These are phyloP conservation scores for Candida khao-thaluensis DNA, from an alignment of 805 yeast species.

Conservation along the genomic window DNA sequence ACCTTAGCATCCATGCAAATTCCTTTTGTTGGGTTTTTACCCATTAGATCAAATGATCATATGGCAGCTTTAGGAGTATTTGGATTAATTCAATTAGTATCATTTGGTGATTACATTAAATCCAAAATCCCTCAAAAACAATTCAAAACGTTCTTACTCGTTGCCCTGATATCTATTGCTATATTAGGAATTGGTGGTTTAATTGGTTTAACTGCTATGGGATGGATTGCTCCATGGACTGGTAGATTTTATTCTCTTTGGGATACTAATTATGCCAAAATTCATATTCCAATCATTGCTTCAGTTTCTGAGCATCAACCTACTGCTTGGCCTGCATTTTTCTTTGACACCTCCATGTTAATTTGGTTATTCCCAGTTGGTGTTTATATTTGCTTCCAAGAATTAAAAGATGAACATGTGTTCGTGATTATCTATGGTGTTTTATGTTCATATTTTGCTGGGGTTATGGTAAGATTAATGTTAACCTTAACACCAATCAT, in stretches of 20 bases:
- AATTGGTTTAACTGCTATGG: conserved; percentile 79
- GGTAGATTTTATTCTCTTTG: conserved; percentile 98
- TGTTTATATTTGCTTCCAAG: conserved; percentile 85
- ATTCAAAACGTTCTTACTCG: conserved; percentile 66
- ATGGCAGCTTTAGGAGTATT: conserved; percentile 98
- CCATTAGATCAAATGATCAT: conserved; percentile 95
- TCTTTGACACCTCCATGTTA: conserved; percentile 87
- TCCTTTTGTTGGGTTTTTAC: conserved; percentile 97
- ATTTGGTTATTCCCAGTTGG: conserved; percentile 99
- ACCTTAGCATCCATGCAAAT: conserved; percentile 99
- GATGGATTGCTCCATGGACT: conserved; percentile 98
- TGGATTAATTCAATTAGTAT: conserved; percentile 89
- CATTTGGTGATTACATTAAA: conserved; percentile 79
- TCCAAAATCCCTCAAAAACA: conserved; percentile 68
- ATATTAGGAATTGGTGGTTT: conserved; percentile 68
- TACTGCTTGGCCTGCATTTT: conserved; percentile 99
- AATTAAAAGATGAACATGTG: conserved; percentile 86
- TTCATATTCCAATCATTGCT: conserved; percentile 97
- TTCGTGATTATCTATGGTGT: conserved; percentile 90
- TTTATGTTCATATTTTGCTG: conserved; percentile 95
- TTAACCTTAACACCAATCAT: conserved; percentile 93
- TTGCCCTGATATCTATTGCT: conserved; percentile 56
- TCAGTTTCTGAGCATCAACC: conserved; percentile 99
- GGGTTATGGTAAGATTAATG: conserved; percentile 98
- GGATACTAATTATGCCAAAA: conserved; percentile 97